These are phyloP conservation scores for Magnolia sinica DNA, from an alignment of 164 flowering plant species.

Conservation along the genomic window DNA sequence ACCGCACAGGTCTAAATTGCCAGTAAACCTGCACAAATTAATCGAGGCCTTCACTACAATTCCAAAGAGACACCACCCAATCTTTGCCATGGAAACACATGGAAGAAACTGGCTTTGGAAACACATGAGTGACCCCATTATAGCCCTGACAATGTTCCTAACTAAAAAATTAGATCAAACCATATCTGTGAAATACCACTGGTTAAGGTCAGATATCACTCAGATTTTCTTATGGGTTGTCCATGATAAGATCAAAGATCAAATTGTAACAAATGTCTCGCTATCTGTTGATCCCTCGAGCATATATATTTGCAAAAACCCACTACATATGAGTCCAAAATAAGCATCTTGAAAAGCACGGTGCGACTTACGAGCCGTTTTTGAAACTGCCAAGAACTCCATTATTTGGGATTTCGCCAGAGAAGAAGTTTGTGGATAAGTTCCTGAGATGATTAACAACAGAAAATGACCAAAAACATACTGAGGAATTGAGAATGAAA, in stretches of 20 bases:
- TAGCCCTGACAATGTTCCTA: too few relatives aligned
- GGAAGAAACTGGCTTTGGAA: not conserved
- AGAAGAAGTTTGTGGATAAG: constrained; percentile 81
- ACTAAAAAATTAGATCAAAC: too few relatives aligned
- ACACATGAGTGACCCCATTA: not conserved
- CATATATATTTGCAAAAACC: not conserved
- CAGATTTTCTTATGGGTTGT: too few relatives aligned
- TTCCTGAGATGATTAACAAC: constrained; percentile 45
- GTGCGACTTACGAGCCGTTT: constrained; percentile 60
- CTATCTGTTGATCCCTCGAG: too few relatives aligned
- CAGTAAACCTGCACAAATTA: constrained; percentile 53
- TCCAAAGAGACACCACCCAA: not conserved
- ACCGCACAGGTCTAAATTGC: constrained; percentile 93
- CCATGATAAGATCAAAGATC: too few relatives aligned
- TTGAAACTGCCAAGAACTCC: constrained; percentile 72
- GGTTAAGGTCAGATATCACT: too few relatives aligned
- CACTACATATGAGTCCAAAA: not conserved
- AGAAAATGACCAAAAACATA: not conserved
- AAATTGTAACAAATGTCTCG: too few relatives aligned
- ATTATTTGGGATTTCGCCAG: constrained; percentile 87
- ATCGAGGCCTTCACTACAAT: not conserved
- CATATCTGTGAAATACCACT: too few relatives aligned
- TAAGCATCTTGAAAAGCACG: not conserved
- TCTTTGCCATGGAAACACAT: not conserved
- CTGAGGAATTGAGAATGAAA: not conserved